These are phyloP conservation scores for Malus sieversii DNA, from an alignment of 306 rosid genomes.

Conservation along the genomic window DNA sequence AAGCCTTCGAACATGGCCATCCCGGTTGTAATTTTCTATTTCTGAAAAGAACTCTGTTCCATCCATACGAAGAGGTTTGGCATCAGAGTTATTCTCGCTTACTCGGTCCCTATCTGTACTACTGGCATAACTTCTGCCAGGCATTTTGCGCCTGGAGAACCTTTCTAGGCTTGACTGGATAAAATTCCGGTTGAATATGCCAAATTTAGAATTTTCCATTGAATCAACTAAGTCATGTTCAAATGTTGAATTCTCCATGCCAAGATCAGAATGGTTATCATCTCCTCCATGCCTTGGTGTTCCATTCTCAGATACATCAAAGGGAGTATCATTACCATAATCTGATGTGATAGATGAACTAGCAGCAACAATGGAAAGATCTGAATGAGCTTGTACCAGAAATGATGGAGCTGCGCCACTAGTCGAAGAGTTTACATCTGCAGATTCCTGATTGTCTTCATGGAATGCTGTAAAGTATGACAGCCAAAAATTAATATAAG, in stretches of 20 bases:
- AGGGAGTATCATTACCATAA: constrained; percentile 42
- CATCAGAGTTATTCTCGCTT: constrained; percentile 22
- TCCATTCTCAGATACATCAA: constrained; percentile 55
- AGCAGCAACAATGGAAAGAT: constrained; percentile 31
- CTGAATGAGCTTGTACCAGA: constrained; percentile 33
- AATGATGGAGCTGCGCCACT: constrained; percentile 29
- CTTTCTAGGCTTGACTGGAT: constrained; percentile 18
- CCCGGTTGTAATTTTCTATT: constrained; percentile 22
- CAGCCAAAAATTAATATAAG: constrained; percentile 14
- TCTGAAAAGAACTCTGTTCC: constrained; percentile 52
- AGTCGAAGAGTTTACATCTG: constrained; percentile 39
- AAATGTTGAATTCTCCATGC: constrained; percentile 24
- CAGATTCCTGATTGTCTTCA: constrained; percentile 30
- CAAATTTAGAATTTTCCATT: constrained; percentile 20
- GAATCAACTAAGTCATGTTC: constrained; percentile 32
- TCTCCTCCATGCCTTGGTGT: constrained; percentile 34
- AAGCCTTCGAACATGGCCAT: constrained; percentile 34
- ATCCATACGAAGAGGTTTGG: constrained; percentile 44
- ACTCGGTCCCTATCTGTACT: constrained; percentile 16
- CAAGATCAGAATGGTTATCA: constrained; percentile 30
- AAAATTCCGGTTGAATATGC: constrained; percentile 29
- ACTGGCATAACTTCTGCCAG: not conserved
- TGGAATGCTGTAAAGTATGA: constrained; percentile 55
- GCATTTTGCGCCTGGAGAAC: constrained; percentile 16
- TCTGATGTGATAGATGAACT: constrained; percentile 46